phyloP scores from a whole-genome alignment of 257 asterid genomes.

The Solanum gracilifrons region DNA sequence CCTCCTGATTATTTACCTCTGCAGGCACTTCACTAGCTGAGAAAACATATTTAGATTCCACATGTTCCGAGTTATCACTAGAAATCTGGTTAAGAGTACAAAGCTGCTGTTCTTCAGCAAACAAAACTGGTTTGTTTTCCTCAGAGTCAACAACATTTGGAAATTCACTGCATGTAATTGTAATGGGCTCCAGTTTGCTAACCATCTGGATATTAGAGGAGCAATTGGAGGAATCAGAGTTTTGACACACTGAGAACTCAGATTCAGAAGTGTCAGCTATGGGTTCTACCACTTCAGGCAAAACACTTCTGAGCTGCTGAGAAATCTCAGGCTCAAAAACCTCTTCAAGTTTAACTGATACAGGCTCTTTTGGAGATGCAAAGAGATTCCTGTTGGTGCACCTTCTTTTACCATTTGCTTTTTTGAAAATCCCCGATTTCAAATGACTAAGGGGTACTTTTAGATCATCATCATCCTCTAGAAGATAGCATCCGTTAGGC shows the following conservation, averaged over 20 bases:
- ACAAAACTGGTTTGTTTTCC: constrained; percentile 1
- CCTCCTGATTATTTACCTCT: constrained; percentile 15
- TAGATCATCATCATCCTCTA: constrained; percentile 15
- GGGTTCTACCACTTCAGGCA: neutral
- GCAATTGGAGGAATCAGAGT: constrained; percentile 5
- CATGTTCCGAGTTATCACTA: constrained; percentile 29
- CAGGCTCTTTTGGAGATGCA: neutral
- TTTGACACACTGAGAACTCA: neutral
- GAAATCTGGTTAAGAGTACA: constrained; percentile 29
- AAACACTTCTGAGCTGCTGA: neutral
- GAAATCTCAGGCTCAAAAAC: neutral
- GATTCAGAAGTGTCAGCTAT: neutral
- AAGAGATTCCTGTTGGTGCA: neutral
- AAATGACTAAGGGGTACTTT: neutral
- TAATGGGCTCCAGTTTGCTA: neutral
- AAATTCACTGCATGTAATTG: neutral
- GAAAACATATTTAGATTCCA: constrained; percentile 13
- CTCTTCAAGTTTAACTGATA: neutral
- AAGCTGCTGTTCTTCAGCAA: constrained; percentile 10
- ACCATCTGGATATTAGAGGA: neutral
- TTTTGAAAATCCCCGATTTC: neutral
- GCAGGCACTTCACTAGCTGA: constrained; percentile 13
- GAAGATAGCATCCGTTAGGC: constrained; percentile 9
- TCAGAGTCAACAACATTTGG: neutral
- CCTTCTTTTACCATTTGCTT: neutral